Evolutionary conservation across 2,329 filamentous ascomycete genomes (phyloP).

Genomic region (Intubia oerlemansii): DNA sequence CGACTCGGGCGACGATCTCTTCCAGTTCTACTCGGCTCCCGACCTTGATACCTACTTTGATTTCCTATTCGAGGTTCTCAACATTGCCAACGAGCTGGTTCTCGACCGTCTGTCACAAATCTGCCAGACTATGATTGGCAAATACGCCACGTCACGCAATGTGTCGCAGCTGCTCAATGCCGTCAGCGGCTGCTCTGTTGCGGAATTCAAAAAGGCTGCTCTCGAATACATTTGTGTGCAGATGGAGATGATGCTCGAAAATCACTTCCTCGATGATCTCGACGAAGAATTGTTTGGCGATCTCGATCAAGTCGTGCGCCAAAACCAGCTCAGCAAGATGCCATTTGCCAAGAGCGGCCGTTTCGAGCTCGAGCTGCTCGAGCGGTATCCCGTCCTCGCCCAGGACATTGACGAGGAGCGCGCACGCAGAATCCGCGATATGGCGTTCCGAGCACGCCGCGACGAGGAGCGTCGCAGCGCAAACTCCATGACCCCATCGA

Average conservation of each 20-base stretch:
- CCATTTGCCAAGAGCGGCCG: slow-evolving; percentile 60
- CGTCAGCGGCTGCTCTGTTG: slow-evolving; percentile 64
- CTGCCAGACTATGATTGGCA: slow-evolving; percentile 67
- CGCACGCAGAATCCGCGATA: slow-evolving; percentile 51
- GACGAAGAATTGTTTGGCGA: slow-evolving; percentile 67
- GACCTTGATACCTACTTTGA: slow-evolving; percentile 73
- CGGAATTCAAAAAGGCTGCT: slow-evolving; percentile 69
- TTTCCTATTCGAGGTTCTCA: slow-evolving; percentile 76
- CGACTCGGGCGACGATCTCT: slow-evolving; percentile 60
- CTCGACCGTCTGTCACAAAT: slow-evolving; percentile 75
- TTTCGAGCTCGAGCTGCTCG: slow-evolving; percentile 42
- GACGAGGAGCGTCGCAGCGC: slow-evolving; percentile 24
- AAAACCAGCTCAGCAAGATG: slow-evolving; percentile 59
- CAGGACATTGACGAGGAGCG: slow-evolving; percentile 47
- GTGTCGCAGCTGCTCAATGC: slow-evolving; percentile 70
- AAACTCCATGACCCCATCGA: too few relatives aligned
- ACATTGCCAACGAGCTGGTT: slow-evolving; percentile 85
- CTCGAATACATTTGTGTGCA: slow-evolving; percentile 85
- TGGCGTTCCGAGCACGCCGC: slow-evolving; percentile 46
- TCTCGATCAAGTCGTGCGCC: slow-evolving; percentile 57
- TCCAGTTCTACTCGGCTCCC: slow-evolving; percentile 50
- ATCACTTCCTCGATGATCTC: slow-evolving; percentile 65
- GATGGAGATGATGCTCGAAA: slow-evolving; percentile 79
- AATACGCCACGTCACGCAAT: slow-evolving; percentile 71
- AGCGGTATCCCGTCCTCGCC: slow-evolving; percentile 31